Evolutionary conservation across 1,284 basidiomycete genomes (phyloP).

Genomic region (Vanrija sp.): DNA sequence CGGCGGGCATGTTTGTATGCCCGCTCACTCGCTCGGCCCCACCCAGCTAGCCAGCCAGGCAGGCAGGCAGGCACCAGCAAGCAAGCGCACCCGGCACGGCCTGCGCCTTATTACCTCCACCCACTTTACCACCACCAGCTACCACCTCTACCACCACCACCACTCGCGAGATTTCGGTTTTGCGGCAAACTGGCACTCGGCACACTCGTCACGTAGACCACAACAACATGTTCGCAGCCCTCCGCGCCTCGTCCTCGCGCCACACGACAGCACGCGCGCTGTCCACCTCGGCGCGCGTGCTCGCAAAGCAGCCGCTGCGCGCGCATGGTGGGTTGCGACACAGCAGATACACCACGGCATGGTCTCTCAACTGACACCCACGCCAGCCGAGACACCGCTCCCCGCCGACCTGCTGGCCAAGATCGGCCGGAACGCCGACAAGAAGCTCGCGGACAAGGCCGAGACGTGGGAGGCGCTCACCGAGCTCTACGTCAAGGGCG

Average conservation of each 20-base stretch:
- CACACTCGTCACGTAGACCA: not conserved
- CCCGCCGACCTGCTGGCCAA: constrained; percentile 34
- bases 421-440: constrained; percentile 43
- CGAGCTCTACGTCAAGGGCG: constrained; percentile 32
- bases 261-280: constrained; percentile 10
- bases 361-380: not conserved
- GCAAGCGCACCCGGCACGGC: no score
- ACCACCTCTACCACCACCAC: no score
- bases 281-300: constrained; percentile 18
- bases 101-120: no score
- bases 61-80: no score
- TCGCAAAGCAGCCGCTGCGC: constrained; percentile 27
- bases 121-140: no score
- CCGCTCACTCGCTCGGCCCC: no score
- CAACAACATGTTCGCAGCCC: constrained; percentile 20
- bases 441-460: constrained; percentile 30
- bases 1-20: no score
- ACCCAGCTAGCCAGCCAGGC: no score
- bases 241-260: constrained; percentile 29
- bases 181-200: no score
- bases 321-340: constrained; percentile 16
- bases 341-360: constrained; percentile 1
- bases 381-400: constrained; percentile 25
- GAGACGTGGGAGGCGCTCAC: constrained; percentile 39
- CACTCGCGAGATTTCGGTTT: no score